Evolutionary conservation across 2,329 filamentous ascomycete species (phyloP).

Genomic region (Aspergillus eucalypticola): DNA sequence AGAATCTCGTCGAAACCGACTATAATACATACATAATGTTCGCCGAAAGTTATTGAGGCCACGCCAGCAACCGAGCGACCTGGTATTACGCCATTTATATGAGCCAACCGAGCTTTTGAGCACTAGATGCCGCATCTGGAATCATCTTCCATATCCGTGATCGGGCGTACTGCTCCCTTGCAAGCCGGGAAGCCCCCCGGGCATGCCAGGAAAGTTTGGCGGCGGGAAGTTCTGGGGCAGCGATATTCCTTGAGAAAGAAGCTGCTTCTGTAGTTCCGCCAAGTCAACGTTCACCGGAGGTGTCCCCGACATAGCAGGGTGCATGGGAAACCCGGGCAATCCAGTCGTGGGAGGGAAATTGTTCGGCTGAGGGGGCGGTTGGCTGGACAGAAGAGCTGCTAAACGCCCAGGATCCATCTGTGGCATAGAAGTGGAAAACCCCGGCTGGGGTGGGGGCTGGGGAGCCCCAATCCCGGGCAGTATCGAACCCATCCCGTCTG

Average conservation of each 20-base stretch:
- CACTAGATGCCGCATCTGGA: constrained; percentile 31
- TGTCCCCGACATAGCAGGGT: constrained; percentile 51
- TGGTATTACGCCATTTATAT: constrained; percentile 31
- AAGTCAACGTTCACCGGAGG: constrained; percentile 46
- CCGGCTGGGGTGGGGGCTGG: constrained; percentile 38
- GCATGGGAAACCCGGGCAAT: constrained; percentile 41
- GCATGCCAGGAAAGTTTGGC: constrained; percentile 42
- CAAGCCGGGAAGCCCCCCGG: constrained; percentile 35
- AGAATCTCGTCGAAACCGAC: background rate
- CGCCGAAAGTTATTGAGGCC: constrained; percentile 10
- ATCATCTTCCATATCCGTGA: constrained; percentile 43
- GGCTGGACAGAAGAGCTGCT: constrained; percentile 50
- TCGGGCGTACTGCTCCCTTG: constrained; percentile 40
- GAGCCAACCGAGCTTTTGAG: background rate
- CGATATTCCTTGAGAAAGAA: constrained; percentile 36
- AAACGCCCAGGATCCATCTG: constrained; percentile 51
- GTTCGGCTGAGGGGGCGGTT: constrained; percentile 34
- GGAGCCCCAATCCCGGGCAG: constrained; percentile 52
- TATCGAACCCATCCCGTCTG: constrained; percentile 46
- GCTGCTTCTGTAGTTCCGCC: constrained; percentile 41
- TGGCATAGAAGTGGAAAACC: constrained; percentile 40
- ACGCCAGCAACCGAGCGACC: constrained; percentile 16
- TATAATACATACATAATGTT: constrained; percentile 9
- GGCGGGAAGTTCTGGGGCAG: constrained; percentile 39
- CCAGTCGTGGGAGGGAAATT: constrained; percentile 33